Evolutionary conservation across 192 early-diverging fungal genomes (phyloP).

Genomic region (Podila clonocystis): DNA sequence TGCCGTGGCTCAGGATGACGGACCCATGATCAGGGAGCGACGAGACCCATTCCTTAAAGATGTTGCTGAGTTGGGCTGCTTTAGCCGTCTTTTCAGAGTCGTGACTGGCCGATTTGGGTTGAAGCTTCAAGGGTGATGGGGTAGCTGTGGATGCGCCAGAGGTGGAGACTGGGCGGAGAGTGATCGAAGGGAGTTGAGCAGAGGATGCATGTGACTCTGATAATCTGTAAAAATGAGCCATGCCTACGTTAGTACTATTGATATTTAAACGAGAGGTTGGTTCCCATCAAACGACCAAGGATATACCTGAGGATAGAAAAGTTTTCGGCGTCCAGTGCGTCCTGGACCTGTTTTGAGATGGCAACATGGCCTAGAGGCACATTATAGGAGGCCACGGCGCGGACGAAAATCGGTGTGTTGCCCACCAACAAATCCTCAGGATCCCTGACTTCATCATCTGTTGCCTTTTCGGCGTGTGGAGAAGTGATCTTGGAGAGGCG

Average conservation of each 20-base stretch:
- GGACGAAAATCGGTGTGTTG: conserved; percentile 45
- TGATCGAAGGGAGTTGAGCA: conserved; percentile 27
- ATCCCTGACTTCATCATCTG: conserved; percentile 49
- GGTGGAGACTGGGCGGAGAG: conserved; percentile 32
- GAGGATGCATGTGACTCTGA: conserved; percentile 21
- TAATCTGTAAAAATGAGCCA: conserved; percentile 17
- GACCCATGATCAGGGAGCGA: conserved; percentile 17
- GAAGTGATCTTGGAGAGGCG: conserved; percentile 55
- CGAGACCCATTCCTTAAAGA: conserved; percentile 42
- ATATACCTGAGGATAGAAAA: conserved; percentile 63
- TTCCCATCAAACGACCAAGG: background rate
- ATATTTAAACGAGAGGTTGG: background rate
- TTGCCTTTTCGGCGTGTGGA: conserved; percentile 45
- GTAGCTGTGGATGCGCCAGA: conserved; percentile 23
- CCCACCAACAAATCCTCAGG: conserved; percentile 24
- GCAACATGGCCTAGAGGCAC: conserved; percentile 58
- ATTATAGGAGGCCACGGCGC: conserved; percentile 27
- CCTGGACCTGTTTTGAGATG: conserved; percentile 51
- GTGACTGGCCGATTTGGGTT: conserved; percentile 40
- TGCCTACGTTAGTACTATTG: background rate
- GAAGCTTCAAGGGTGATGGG: conserved; percentile 43
- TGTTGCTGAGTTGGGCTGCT: conserved; percentile 3
- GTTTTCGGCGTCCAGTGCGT: conserved; percentile 54
- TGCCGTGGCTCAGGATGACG: conserved; percentile 57
- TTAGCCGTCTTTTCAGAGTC: conserved; percentile 33